Evolutionary conservation across 2,329 filamentous ascomycete genomes (phyloP).

Genomic region (Colletotrichum abscissum): DNA sequence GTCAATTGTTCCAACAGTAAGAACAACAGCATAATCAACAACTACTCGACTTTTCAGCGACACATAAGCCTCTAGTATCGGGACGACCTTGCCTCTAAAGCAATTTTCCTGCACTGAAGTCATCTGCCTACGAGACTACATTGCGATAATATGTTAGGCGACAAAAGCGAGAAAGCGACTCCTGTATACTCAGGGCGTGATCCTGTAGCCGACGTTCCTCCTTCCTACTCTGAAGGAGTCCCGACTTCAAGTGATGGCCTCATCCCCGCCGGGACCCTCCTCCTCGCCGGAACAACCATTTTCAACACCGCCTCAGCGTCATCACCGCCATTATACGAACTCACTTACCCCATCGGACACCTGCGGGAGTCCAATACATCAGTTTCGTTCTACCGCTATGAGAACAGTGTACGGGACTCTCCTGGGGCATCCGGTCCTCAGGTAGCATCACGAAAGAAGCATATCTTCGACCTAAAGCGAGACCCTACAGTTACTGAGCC

Average conservation of each 20-base stretch:
- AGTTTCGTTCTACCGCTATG: conserved; percentile 46
- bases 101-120: no score
- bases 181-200: not conserved
- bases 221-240: not conserved
- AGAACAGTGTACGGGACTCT: conserved; percentile 38
- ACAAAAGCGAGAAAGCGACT: not conserved
- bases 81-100: no score
- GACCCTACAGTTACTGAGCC: conserved; percentile 41
- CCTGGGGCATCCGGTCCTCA: conserved; percentile 35
- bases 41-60: not conserved
- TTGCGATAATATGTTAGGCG: not conserved
- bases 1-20: not conserved
- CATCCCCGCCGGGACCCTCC: conserved; percentile 46
- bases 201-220: not conserved
- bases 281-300: conserved; percentile 47
- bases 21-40: not conserved
- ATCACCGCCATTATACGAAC: conserved; percentile 49
- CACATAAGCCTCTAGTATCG: no score
- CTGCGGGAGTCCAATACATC: conserved; percentile 45
- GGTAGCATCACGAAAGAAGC: conserved; percentile 43
- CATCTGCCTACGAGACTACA: not conserved
- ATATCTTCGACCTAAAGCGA: conserved; percentile 49
- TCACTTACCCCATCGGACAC: conserved; percentile 47
- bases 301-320: conserved; percentile 35
- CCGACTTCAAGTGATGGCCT: conserved; percentile 16